These are phyloP conservation scores for Cystobasidium ongulense DNA, from an alignment of 768 basidiomycete genomes.

Conservation along the genomic window DNA sequence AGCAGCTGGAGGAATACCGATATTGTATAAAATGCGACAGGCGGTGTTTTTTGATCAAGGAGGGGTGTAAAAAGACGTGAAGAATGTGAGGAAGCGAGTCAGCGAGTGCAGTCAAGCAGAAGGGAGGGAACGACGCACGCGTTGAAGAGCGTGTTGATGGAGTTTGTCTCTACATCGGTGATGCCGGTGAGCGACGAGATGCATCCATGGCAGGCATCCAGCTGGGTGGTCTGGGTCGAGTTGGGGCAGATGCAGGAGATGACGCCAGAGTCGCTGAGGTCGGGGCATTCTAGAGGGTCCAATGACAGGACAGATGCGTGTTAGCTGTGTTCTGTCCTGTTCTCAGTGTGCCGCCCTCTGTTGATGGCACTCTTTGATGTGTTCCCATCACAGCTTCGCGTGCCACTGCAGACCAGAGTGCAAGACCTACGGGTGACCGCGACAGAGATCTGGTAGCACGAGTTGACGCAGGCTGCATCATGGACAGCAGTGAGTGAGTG, in stretches of 20 bases:
- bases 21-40: not conserved
- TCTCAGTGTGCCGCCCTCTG: not conserved
- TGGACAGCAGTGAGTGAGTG: not conserved
- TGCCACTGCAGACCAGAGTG: not conserved
- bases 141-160: constrained; percentile 10
- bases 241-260: constrained; percentile 28
- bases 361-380: too few species aligned
- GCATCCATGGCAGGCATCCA: constrained; percentile 21
- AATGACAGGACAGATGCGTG: not conserved
- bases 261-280: constrained; percentile 21
- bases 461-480: constrained; percentile 15
- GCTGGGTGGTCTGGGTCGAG: not conserved
- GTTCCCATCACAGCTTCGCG: too few species aligned
- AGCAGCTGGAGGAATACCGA: not conserved
- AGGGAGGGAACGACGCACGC: constrained; percentile 4
- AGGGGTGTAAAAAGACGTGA: too few species aligned
- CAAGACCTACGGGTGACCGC: constrained; percentile 24
- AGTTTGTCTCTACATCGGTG: constrained; percentile 1
- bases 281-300: constrained; percentile 10
- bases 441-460: constrained; percentile 12
- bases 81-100: not conserved
- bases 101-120: not conserved
- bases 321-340: not conserved
- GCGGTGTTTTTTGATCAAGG: too few species aligned
- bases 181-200: not conserved